A percentile compares a stretch with the other conserved stretches of the same genome.
Conservation (phyloP, 306 rosid genomes). For the Biancaea sappan region DNA sequence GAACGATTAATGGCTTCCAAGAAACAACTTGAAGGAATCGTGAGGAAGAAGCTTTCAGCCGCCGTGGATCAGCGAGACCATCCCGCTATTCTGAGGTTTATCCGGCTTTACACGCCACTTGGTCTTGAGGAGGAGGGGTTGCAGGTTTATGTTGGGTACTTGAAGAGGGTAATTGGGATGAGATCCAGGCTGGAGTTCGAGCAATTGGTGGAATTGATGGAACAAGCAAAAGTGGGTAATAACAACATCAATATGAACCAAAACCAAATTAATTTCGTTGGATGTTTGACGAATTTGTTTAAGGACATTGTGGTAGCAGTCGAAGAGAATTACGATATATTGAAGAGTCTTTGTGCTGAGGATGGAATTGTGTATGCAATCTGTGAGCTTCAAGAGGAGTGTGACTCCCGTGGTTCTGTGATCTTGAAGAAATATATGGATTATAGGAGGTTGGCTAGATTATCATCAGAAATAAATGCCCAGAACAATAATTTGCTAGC, state of each 20-base stretch:
- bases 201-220: constrained; percentile 74
- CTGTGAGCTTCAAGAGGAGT: constrained; percentile 97
- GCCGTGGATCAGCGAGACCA: constrained; percentile 91
- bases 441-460: constrained; percentile 66
- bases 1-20: constrained; percentile 63
- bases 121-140: constrained; percentile 87
- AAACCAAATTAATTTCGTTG: constrained; percentile 62
- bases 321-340: constrained; percentile 77
- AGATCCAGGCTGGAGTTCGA: constrained; percentile 82
- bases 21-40: constrained; percentile 71
- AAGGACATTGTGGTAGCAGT: constrained; percentile 85
- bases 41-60: constrained; percentile 65
- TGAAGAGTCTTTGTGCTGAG: constrained; percentile 87
- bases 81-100: constrained; percentile 57
- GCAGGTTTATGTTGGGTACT: constrained; percentile 78
- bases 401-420: constrained; percentile 79
- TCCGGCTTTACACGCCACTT: constrained; percentile 63
- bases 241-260: constrained; percentile 23
- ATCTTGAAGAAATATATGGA: constrained; percentile 94
- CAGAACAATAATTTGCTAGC: constrained; percentile 68
- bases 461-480: constrained; percentile 82
- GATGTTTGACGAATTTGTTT: constrained; percentile 82
- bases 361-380: constrained; percentile 92
- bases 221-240: constrained; percentile 45
- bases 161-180: constrained; percentile 92